These are phyloP conservation scores for Rubroshorea leprosula DNA, from an alignment of 345 rosid species.

Conservation along the genomic window DNA sequence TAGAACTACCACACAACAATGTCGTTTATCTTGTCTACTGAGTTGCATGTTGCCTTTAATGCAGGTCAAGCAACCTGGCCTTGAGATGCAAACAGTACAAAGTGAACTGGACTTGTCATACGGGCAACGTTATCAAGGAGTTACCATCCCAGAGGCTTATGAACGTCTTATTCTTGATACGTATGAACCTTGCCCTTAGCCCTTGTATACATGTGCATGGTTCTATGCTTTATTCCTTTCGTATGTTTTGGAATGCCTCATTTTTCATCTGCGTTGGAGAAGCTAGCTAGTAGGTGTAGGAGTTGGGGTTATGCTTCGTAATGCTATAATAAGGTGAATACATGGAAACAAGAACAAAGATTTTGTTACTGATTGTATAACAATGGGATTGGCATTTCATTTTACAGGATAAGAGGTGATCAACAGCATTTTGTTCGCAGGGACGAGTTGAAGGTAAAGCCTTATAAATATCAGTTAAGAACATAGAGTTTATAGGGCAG, in stretches of 20 bases:
- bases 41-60: slow-evolving; percentile 12
- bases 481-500: not conserved
- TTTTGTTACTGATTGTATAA: slow-evolving; percentile 4
- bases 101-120: slow-evolving; percentile 97
- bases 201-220: not conserved
- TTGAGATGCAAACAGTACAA: slow-evolving; percentile 90
- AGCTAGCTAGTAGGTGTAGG: not conserved
- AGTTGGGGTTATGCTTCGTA: not conserved
- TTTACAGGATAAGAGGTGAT: slow-evolving; percentile 80
- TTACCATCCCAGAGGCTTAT: slow-evolving; percentile 90
- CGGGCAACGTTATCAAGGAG: slow-evolving; percentile 77
- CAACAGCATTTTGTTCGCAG: slow-evolving; percentile 99
- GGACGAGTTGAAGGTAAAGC: slow-evolving; percentile 86
- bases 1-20: not conserved
- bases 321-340: not conserved
- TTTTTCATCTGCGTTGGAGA: not conserved
- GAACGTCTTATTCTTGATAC: slow-evolving; percentile 98
- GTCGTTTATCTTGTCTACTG: not conserved
- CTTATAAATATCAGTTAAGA: slow-evolving; percentile 9
- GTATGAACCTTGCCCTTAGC: slow-evolving; percentile 35
- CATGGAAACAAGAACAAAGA: not conserved
- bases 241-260: not conserved
- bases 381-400: slow-evolving; percentile 7
- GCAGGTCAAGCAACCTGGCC: slow-evolving; percentile 98
- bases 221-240: not conserved